phyloP scores from a whole-genome alignment of 1,139 yeast species.

The Diutina siamensis region DNA sequence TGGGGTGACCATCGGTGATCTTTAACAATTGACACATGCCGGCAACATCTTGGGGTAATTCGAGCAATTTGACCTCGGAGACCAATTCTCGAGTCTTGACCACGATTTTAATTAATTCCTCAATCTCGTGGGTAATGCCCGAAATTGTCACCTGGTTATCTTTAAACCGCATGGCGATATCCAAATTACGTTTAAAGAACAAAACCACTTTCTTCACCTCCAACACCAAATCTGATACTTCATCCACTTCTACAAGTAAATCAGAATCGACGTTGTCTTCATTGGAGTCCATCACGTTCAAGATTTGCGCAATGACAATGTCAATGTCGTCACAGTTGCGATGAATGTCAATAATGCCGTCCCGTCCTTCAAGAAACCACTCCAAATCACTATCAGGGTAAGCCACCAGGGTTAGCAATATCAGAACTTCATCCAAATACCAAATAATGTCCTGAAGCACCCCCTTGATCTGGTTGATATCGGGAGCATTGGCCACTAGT shows the following conservation, averaged over 20 bases:
- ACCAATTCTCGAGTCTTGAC: background rate
- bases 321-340: conserved; percentile 3
- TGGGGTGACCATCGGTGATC: background rate
- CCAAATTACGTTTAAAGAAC: conserved; percentile 1
- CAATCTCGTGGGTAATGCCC: conserved; percentile 2
- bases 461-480: background rate
- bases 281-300: background rate
- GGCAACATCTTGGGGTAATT: background rate
- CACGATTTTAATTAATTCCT: background rate
- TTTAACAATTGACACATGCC: background rate
- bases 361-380: background rate
- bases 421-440: background rate
- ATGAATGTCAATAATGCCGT: background rate
- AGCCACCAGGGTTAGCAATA: background rate
- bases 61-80: background rate
- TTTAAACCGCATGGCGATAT: background rate
- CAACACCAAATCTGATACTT: background rate
- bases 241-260: background rate
- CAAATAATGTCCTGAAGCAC: background rate
- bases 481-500: background rate
- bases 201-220: conserved; percentile 3
- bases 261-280: background rate
- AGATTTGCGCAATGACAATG: background rate
- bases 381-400: background rate
- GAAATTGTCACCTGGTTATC: background rate